These are phyloP conservation scores for Pisolithus thermaeus DNA, from an alignment of 1,284 basidiomycete species.

Conservation along the genomic window DNA sequence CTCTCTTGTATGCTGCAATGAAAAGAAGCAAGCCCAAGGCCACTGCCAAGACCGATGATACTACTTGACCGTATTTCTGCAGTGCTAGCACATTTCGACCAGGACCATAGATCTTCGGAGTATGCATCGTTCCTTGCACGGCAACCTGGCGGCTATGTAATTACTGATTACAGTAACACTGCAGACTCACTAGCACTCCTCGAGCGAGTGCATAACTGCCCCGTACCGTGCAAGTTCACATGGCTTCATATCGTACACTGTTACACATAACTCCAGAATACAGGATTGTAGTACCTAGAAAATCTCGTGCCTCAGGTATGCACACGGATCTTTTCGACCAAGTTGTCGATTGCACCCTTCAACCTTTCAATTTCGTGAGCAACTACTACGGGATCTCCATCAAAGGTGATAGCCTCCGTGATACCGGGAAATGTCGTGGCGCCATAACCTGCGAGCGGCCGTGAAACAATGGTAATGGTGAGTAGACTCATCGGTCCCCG, in stretches of 20 bases:
- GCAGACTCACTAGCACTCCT: too few species aligned
- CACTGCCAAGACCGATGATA: slow-evolving; percentile 28
- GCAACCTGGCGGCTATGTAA: too few species aligned
- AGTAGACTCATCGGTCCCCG: slow-evolving; percentile 8
- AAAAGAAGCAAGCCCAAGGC: slow-evolving; percentile 33
- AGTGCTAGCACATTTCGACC: slow-evolving; percentile 3
- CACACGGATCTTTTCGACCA: slow-evolving; percentile 30
- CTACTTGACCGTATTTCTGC: slow-evolving; percentile 12
- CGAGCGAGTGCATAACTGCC: too few species aligned
- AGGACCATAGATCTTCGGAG: neutral
- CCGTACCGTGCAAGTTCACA: too few species aligned
- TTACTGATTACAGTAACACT: too few species aligned
- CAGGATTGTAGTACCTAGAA: too few species aligned
- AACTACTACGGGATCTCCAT: slow-evolving; percentile 40
- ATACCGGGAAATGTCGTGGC: slow-evolving; percentile 60
- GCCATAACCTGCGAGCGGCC: slow-evolving; percentile 42
- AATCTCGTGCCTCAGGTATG: too few species aligned
- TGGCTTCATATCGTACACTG: too few species aligned
- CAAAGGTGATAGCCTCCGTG: slow-evolving; percentile 53
- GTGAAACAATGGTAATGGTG: slow-evolving; percentile 9
- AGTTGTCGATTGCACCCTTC: slow-evolving; percentile 33
- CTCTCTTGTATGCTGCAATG: slow-evolving; percentile 35
- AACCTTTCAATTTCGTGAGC: slow-evolving; percentile 45
- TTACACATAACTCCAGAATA: too few species aligned
- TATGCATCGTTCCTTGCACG: too few species aligned